Evolutionary conservation across 495 filamentous ascomycete genomes (phyloP).

Genomic region (Penicillium silybi): DNA sequence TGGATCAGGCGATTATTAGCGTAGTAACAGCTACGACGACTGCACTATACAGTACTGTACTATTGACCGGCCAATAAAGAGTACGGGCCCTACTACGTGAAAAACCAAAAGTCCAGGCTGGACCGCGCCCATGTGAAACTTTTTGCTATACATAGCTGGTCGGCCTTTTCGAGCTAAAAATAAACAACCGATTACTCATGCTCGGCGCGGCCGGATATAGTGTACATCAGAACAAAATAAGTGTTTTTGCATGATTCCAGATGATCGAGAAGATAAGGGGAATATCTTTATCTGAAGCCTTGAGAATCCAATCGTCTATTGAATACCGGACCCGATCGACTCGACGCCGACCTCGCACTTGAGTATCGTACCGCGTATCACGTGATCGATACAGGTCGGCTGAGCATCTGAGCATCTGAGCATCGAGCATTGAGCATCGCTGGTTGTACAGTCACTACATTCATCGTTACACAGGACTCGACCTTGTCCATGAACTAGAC

Average conservation of each 20-base stretch:
- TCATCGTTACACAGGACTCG: conserved; percentile 1
- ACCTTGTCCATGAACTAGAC: not conserved
- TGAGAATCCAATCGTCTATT: not conserved
- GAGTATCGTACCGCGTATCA: not conserved
- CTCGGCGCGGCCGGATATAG: not conserved
- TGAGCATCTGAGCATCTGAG: too few relatives aligned
- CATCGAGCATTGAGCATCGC: too few relatives aligned
- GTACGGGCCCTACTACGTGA: not conserved
- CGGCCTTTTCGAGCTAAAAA: conserved; percentile 18
- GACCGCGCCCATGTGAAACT: conserved; percentile 19
- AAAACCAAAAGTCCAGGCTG: not conserved
- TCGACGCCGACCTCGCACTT: not conserved
- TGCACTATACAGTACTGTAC: not conserved
- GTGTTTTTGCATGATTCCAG: not conserved
- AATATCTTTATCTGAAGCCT: too few relatives aligned
- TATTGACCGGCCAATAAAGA: not conserved
- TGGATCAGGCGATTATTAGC: not conserved
- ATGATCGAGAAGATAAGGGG: not conserved
- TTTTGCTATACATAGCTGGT: conserved; percentile 21
- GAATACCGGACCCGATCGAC: not conserved
- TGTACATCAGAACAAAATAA: not conserved
- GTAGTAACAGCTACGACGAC: not conserved
- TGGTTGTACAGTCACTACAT: not conserved
- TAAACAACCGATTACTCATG: conserved; percentile 6
- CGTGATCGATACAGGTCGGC: not conserved